Evolutionary conservation across 2,329 filamentous ascomycete genomes (phyloP).

Genomic region (Epichloe baconii): DNA sequence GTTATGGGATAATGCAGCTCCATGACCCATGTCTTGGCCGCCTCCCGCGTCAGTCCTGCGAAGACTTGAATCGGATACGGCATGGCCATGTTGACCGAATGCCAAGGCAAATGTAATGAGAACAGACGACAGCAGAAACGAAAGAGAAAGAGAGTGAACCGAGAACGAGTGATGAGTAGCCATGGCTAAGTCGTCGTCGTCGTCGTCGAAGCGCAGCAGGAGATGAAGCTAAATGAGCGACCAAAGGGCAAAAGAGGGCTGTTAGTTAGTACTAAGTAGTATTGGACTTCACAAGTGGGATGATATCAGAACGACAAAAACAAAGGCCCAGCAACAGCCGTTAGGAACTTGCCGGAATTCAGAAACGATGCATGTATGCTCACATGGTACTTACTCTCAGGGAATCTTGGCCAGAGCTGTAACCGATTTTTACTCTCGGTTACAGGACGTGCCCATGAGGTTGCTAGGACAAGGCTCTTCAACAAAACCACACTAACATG

Average conservation of each 20-base stretch:
- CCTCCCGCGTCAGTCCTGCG: too few species aligned
- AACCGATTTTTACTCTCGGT: background rate
- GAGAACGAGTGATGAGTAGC: background rate
- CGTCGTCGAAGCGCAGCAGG: background rate
- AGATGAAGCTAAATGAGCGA: background rate
- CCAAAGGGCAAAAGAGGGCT: background rate
- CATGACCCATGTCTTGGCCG: background rate
- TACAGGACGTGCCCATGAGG: background rate
- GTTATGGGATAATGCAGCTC: background rate
- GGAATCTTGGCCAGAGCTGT: background rate
- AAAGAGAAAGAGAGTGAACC: background rate
- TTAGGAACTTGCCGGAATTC: background rate
- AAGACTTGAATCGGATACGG: too few species aligned
- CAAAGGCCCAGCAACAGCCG: background rate
- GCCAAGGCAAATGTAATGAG: background rate
- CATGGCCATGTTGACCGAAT: too few species aligned
- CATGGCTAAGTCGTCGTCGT: background rate
- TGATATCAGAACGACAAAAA: background rate
- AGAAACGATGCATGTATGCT: background rate
- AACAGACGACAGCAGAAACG: background rate
- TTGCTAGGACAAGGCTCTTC: background rate
- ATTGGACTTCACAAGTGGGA: background rate
- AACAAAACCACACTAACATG: background rate
- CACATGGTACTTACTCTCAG: background rate
- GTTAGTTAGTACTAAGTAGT: background rate